A percentile compares a stretch with the other conserved stretches of the same genome.
Evolutionary conservation across 176 grass and related monocot genomes (phyloP).

Genomic region (Otatea glauca): DNA sequence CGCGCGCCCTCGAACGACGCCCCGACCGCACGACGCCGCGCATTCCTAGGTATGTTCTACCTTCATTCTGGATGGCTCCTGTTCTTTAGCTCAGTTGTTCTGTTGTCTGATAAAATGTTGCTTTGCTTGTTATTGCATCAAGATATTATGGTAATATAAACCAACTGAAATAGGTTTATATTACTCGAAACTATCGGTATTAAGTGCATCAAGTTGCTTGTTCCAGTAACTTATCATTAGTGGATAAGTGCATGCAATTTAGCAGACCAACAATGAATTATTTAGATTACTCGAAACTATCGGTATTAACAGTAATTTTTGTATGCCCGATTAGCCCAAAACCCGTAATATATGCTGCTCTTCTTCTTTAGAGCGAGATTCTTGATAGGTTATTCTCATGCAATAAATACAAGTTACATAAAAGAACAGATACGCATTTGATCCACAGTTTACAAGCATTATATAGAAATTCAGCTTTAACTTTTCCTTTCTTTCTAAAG

Average conservation of each 20-base stretch:
- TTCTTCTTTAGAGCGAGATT: slow-evolving; percentile 21
- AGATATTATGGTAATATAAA: too few species aligned
- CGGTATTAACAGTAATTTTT: slow-evolving; percentile 7
- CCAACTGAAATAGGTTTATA: too few species aligned
- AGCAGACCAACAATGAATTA: slow-evolving; percentile 30
- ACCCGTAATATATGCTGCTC: background rate
- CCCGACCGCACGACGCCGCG: too few species aligned
- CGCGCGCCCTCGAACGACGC: too few species aligned
- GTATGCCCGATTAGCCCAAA: background rate
- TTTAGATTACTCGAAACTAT: slow-evolving; percentile 30
- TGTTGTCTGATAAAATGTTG: too few species aligned
- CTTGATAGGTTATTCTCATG: slow-evolving; percentile 1
- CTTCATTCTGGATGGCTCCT: too few species aligned
- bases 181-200: too few species aligned
- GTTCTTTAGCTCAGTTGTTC: too few species aligned
- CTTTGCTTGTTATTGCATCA: too few species aligned
- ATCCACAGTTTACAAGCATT: background rate
- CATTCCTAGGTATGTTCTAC: too few species aligned
- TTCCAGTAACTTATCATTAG: slow-evolving; percentile 40
- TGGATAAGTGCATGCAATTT: slow-evolving; percentile 26
- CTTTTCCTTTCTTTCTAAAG: slow-evolving; percentile 14
- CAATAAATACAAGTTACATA: slow-evolving; percentile 9
- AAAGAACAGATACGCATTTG: background rate
- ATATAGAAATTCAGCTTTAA: background rate
- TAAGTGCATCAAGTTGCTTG: too few species aligned